Conservation (phyloP, 2,329 filamentous ascomycete genomes). For the Emmonsia crescens region DNA sequence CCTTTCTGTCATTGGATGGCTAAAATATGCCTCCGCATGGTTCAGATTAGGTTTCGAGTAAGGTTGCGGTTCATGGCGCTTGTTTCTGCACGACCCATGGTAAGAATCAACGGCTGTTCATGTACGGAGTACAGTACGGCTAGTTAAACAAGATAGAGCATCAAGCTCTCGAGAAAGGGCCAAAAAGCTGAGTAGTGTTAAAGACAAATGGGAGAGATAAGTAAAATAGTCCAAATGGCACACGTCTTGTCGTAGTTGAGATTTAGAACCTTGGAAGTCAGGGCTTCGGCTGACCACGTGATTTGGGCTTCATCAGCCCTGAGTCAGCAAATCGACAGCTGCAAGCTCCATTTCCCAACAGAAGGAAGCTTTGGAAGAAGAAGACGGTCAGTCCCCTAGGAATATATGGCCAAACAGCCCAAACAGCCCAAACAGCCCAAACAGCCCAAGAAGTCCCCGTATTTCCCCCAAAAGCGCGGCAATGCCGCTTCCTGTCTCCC, state of each 20-base stretch:
- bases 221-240: too few species aligned
- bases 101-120: neutral
- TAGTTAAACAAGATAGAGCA: neutral
- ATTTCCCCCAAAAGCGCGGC: constrained; percentile 27
- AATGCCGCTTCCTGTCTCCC: constrained; percentile 37
- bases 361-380: neutral
- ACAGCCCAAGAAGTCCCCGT: constrained; percentile 30
- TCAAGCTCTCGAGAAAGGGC: neutral
- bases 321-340: neutral
- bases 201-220: neutral
- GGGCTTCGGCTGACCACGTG: neutral
- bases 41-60: neutral
- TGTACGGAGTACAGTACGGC: neutral
- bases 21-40: neutral
- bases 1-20: neutral
- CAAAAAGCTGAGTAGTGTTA: neutral
- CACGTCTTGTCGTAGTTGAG: too few species aligned
- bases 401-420: constrained; percentile 14
- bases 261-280: too few species aligned
- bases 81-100: neutral
- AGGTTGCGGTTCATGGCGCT: neutral
- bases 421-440: constrained; percentile 30
- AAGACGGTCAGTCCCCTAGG: too few species aligned
- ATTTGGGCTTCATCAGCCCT: neutral
- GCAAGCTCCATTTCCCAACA: neutral